phyloP scores from a whole-genome alignment of 345 rosid species.

The Camelina laxa region DNA sequence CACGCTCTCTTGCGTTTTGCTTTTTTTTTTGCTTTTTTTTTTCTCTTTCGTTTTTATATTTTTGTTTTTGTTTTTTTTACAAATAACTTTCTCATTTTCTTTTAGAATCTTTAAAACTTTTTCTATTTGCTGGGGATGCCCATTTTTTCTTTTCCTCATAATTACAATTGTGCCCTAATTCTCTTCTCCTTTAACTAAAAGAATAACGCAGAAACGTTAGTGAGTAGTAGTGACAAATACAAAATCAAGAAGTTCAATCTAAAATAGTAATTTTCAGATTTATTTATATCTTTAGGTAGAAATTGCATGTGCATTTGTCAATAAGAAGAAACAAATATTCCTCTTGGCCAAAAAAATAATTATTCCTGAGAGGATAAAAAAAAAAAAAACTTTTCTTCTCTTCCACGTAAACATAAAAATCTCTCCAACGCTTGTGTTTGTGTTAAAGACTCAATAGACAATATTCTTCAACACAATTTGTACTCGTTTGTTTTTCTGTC shows the following conservation, averaged over 20 bases:
- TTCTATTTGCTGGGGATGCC: neutral
- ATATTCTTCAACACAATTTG: conserved; percentile 31
- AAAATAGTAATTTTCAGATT: neutral
- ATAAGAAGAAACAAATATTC: conserved; percentile 39
- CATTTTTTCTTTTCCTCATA: conserved; percentile 3
- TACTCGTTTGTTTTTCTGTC: conserved; percentile 21
- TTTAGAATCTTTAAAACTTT: conserved; percentile 17
- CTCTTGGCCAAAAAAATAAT: neutral
- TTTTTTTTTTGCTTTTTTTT: conserved; percentile 26
- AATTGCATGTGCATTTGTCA: conserved; percentile 1
- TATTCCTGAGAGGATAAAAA: neutral
- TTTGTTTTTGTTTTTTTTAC: conserved; percentile 14
- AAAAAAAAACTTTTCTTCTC: conserved; percentile 27
- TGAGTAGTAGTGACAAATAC: neutral
- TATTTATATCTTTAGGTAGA: neutral
- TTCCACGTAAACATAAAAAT: conserved; percentile 41
- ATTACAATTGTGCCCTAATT: conserved; percentile 1
- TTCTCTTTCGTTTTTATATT: neutral
- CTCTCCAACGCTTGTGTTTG: conserved; percentile 14
- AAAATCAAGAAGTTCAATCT: neutral
- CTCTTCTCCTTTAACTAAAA: neutral
- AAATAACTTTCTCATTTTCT: conserved; percentile 20
- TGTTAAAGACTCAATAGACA: conserved; percentile 33
- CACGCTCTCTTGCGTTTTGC: conserved; percentile 38
- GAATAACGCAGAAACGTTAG: neutral